phyloP scores from a whole-genome alignment of 2,329 filamentous ascomycete genomes.

The Exophiala dermatitidis region DNA sequence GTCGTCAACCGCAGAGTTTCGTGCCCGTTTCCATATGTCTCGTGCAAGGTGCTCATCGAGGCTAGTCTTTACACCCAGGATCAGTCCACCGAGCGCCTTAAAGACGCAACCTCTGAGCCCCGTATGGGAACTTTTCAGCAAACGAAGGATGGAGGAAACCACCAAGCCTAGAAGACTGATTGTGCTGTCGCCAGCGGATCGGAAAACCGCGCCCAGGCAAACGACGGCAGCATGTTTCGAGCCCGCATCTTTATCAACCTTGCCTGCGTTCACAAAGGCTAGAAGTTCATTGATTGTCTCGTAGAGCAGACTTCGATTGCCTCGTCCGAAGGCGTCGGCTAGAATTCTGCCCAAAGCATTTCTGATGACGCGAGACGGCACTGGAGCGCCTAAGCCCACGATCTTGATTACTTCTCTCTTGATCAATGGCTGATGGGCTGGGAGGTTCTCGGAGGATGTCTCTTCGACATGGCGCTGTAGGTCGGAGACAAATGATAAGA shows the following conservation, averaged over 20 bases:
- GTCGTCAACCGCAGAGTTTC: constrained; percentile 67
- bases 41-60: constrained; percentile 79
- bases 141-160: constrained; percentile 64
- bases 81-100: constrained; percentile 65
- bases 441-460: constrained; percentile 71
- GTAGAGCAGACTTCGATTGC: constrained; percentile 85
- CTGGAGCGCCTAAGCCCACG: constrained; percentile 70
- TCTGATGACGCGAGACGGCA: constrained; percentile 79
- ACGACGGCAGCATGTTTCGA: constrained; percentile 80
- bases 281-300: constrained; percentile 90
- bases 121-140: constrained; percentile 74
- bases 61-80: constrained; percentile 65
- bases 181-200: constrained; percentile 86
- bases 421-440: constrained; percentile 79
- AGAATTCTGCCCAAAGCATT: constrained; percentile 83
- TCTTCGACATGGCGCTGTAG: constrained; percentile 71
- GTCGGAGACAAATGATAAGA: constrained; percentile 79
- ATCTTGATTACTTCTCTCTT: constrained; percentile 95
- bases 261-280: constrained; percentile 62
- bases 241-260: constrained; percentile 69
- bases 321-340: constrained; percentile 71
- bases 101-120: constrained; percentile 76
- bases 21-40: constrained; percentile 87
- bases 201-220: constrained; percentile 83
- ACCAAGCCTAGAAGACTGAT: constrained; percentile 73